Evolutionary conservation across 441 rosid genomes (phyloP).

Genomic region (Rhodomyrtus psidioides): DNA sequence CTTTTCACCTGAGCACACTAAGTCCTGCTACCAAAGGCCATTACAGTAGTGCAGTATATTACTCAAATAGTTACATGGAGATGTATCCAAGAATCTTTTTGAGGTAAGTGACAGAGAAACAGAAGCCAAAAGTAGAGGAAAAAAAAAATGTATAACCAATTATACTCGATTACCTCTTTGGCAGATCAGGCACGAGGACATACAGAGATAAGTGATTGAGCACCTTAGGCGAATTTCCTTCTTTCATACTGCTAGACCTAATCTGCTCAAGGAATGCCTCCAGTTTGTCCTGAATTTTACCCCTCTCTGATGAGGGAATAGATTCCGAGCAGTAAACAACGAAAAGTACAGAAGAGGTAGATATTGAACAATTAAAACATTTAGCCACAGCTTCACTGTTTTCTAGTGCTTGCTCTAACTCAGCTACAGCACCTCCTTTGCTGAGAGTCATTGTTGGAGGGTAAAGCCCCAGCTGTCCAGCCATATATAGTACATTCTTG

Average conservation of each 20-base stretch:
- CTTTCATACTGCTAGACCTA: conserved; percentile 26
- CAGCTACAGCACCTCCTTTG: conserved; percentile 55
- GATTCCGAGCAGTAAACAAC: conserved; percentile 65
- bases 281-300: conserved; percentile 50
- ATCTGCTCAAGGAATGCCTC: conserved; percentile 34
- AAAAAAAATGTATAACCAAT: neutral
- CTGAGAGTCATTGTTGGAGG: conserved; percentile 78
- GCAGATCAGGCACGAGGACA: conserved; percentile 76
- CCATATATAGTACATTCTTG: conserved; percentile 78
- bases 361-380: conserved; percentile 59
- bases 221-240: conserved; percentile 15
- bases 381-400: conserved; percentile 94
- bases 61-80: neutral
- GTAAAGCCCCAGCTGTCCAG: conserved; percentile 94
- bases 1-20: neutral
- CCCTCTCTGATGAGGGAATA: conserved; percentile 48
- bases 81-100: neutral
- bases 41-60: neutral
- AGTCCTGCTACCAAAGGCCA: neutral
- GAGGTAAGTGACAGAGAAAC: neutral
- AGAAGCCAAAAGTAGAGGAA: neutral
- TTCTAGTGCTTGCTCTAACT: conserved; percentile 69
- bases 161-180: conserved; percentile 54
- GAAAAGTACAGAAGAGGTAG: conserved; percentile 54
- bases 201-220: conserved; percentile 54